These are phyloP conservation scores for Bryoerythrophyllum caledonicum DNA, from an alignment of 225 moss, liverwort and hornwort genomes.

Conservation along the genomic window DNA sequence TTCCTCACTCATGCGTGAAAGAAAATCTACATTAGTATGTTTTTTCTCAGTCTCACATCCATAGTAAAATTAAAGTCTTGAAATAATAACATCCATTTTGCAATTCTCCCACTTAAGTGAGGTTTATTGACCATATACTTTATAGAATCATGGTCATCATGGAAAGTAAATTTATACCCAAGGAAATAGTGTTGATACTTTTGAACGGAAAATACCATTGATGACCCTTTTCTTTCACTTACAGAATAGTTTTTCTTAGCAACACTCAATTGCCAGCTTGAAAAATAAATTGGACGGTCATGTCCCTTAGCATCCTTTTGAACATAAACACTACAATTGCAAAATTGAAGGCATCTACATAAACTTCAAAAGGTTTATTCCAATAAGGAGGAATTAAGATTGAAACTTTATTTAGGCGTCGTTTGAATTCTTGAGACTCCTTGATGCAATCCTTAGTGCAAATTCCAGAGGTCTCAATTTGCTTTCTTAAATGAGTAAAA, in stretches of 20 bases:
- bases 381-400: neutral
- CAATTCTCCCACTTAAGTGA: neutral
- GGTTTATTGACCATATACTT: neutral
- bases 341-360: neutral
- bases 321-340: neutral
- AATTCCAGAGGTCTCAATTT: rapidly evolving
- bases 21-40: neutral
- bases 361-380: neutral
- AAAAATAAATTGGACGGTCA: neutral
- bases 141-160: neutral
- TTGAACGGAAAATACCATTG: neutral
- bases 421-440: no score
- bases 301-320: neutral
- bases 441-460: no score
- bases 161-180: neutral
- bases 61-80: neutral
- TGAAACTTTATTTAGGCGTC: no score
- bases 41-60: neutral
- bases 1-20: neutral
- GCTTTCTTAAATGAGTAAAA: no score
- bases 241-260: neutral
- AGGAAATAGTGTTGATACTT: neutral
- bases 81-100: neutral
- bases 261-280: neutral
- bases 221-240: neutral